Base-by-base conservation (phyloP, 2,329 filamentous ascomycete species). In the Fusarium protoensiforme region DNA sequence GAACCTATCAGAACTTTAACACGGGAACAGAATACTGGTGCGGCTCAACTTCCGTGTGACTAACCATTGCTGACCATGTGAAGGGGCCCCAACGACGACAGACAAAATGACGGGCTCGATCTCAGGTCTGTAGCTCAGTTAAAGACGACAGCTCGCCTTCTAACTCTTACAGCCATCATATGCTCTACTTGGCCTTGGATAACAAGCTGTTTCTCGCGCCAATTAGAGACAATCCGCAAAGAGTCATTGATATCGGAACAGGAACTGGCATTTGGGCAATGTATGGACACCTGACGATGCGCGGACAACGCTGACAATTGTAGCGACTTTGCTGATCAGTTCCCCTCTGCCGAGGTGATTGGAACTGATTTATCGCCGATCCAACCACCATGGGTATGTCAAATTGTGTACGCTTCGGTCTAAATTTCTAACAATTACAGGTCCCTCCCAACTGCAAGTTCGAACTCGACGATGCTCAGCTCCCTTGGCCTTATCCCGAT, bases 341-440 rank as follows among this genome's bases (percentile, higher is more conserved):
- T 84, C 51, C 86, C 86, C 29, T 76, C 82, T 72, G 85, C 78
- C 67, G 81, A 75, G 81, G 87, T 79, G 11, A 83, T 84, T 54
- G 88, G 88, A 53, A 87, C 86, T 9, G 88, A 90, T 75, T 83
- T 90, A 16, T 87, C 85, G 24, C 87, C 88, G 3, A 88, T 89
- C 18, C 88, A 90, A 74, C 87, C 88, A 2, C 80, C 81, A 35
- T 87, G 87, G 81, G 85, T 91, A 4, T 35, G 16, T 4, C 29
- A 4, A 24, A 1, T 2, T 31, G 16, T 31, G 0, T 11, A 41
- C 3, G 5, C 22, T 9, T n/a, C 2, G 7, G 20, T 43, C n/a
- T 58, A 35, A 2, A 43, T 87, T 13, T 86, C 88, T 48, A 29
- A 74, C 86, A 24, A 4, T 79, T 48, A 16, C 85, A 86, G 80